Base-by-base conservation (phyloP, 805 yeast species). In the Pichia nakasei region DNA sequence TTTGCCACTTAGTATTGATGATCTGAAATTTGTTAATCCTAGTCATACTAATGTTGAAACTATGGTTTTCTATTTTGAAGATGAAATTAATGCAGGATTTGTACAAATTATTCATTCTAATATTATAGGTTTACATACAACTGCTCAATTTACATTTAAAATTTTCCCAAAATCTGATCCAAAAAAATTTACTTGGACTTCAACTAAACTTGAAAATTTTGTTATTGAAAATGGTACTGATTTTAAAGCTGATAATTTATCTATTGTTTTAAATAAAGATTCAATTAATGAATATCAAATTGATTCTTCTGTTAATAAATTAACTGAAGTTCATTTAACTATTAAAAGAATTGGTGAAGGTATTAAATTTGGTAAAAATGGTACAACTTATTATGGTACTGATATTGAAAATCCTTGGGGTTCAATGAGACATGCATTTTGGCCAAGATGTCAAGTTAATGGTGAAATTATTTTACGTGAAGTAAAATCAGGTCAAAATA, bases 41-140 rank as follows among this genome's bases (percentile, higher is more conserved):
- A 66, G 71, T 31, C 80, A 74, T 56, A 87, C 97, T 41, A 88
- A 88, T 61, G 98, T 93, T 35, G 98, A 93, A 67, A 93, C 98
- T 13, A 94, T 85, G 63, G 83, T 94, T 26, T 93, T 89, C 59
- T 93, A 93, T 66, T 86, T 87, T 65, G 70, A 77, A 32, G 68
- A 70, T 21, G 65, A 75, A 15, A 85, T 85, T 3, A 71, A 79
- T 59, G 69, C 76, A 41, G 97, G 97, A 0, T 88, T 93, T 65
- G 96, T 87, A 19, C 98, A 93, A 67, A 76, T 93, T 50, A 91
- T 93, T 56, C 96, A 91, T 64, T 89, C 97, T 35, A 89, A 85
- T 60, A 73, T 93, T 37, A 81, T 87, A 64, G 95, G 96, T 13
- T 68, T 91, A 38, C 87, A 83, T 62, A 80, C 84, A 22, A 82